Evolutionary conservation across 129 eudicot genomes (phyloP), one percentile per base, ranked within the genome.

Genomic region (Flaveria linearis): DNA sequence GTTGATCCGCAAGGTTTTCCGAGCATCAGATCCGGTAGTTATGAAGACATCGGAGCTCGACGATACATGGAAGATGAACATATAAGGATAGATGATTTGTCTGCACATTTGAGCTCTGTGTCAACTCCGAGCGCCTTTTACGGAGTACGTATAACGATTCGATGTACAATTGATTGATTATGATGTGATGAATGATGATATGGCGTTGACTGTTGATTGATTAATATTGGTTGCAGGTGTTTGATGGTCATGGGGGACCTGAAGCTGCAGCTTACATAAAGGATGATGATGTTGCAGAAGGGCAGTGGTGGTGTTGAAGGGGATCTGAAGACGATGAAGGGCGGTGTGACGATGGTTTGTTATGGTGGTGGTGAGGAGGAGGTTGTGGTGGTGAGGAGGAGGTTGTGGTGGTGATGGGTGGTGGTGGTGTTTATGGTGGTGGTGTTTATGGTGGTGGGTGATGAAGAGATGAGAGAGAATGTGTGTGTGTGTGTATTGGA

Each of bases 201-300:
- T 7, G 68, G 55, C n/a, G n/a, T n/a, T n/a, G n/a, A n/a, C n/a
- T 73, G 45, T 33, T 33, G 28, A 33, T 30, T 9, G 45, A 45
- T 63, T 5, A 20, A 3, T 64, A 4, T 33, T 33, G 39, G 33
- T 17, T 56, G 69, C 74, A 90, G 96, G 87, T 91, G 41, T 91
- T 91, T 78, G 97, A 91, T 85, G 97, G 97, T 51, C 97, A 91
- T 80, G 97, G 97, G 56, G 97, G 97, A 72, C 85, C 96, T 50
- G 97, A 91, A 74, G 97, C 97, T 9, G 95, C 97, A 52, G 86
- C 90, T 30, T 91, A 88, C 71, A 73, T 91, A 1, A 84, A 71
- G 79, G 81, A 82, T 76, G 77, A 91, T 51, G 85, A n/a, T n/a
- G n/a, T n/a, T n/a, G n/a, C n/a, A n/a, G n/a, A n/a, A n/a, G n/a